Conservation (phyloP, 768 basidiomycete genomes). For the Dendrothele bispora region DNA sequence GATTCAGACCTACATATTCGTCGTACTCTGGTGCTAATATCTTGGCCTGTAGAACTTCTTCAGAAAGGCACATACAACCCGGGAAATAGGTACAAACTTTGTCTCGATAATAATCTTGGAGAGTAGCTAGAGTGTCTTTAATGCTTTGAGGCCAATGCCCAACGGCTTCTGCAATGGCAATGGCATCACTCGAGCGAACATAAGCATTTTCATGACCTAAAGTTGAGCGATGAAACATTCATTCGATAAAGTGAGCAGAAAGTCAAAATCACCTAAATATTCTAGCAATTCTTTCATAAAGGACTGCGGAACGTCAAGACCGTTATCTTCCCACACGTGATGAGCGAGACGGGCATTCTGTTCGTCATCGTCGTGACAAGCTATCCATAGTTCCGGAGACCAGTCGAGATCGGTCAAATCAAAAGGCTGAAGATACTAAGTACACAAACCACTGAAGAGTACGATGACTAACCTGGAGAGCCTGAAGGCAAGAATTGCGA, state of each 20-base stretch:
- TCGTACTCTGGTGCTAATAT: slow-evolving; percentile 91
- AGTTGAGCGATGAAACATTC: not conserved
- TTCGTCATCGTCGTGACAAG: slow-evolving; percentile 82
- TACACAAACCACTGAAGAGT: not conserved
- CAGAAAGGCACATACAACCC: not conserved
- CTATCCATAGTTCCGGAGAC: slow-evolving; percentile 86
- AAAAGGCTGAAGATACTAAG: slow-evolving; percentile 59
- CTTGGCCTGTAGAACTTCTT: slow-evolving; percentile 57
- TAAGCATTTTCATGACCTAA: slow-evolving; percentile 81
- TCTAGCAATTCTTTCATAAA: slow-evolving; percentile 57
- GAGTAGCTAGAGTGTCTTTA: slow-evolving; percentile 42
- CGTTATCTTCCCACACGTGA: slow-evolving; percentile 94
- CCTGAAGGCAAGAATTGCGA: slow-evolving; percentile 85
- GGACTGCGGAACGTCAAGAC: slow-evolving; percentile 77
- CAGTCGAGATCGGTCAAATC: slow-evolving; percentile 95
- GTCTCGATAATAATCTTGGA: slow-evolving; percentile 79
- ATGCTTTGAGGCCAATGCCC: slow-evolving; percentile 67
- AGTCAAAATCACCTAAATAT: slow-evolving; percentile 60
- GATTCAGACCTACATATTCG: slow-evolving; percentile 63
- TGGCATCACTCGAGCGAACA: slow-evolving; percentile 71
- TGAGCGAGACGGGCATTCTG: slow-evolving; percentile 83
- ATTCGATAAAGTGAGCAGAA: not conserved
- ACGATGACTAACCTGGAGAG: slow-evolving; percentile 65
- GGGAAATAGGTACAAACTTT: slow-evolving; percentile 49
- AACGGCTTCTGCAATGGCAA: slow-evolving; percentile 75